Percentiles rank a stretch among this genome's conserved stretches.
phyloP scores from a whole-genome alignment of 1,284 basidiomycete species.

The Afroboletus lepidellus region DNA sequence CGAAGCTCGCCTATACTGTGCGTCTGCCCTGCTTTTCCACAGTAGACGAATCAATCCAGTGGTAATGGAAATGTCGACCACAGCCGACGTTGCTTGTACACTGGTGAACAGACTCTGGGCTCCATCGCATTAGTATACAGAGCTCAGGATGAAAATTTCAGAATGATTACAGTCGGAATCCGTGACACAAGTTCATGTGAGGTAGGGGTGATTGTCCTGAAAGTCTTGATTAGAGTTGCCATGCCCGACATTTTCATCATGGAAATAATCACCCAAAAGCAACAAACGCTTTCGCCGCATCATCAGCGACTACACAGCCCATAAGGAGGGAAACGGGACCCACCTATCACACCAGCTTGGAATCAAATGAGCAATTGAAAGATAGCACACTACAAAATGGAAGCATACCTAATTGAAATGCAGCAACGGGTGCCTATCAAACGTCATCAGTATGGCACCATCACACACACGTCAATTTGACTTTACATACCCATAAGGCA shows the following conservation, averaged over 20 bases:
- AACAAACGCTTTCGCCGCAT: constrained; percentile 11
- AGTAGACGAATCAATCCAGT: constrained; percentile 13
- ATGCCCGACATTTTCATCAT: too few relatives aligned
- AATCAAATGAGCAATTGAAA: neutral
- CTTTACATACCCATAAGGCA: constrained; percentile 21
- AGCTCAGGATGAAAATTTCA: neutral
- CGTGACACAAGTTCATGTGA: constrained; percentile 11
- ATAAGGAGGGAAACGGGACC: constrained; percentile 2
- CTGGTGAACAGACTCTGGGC: constrained; percentile 16
- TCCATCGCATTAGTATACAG: constrained; percentile 2
- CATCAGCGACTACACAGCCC: constrained; percentile 1
- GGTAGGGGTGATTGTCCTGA: constrained; percentile 18
- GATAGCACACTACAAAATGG: neutral
- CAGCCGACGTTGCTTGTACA: constrained; percentile 12
- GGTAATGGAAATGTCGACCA: constrained; percentile 21
- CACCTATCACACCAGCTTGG: constrained; percentile 17
- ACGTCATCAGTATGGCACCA: constrained; percentile 7
- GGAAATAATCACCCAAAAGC: constrained; percentile 13
- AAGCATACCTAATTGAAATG: constrained; percentile 19
- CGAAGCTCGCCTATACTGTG: constrained; percentile 12
- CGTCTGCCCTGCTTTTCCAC: constrained; percentile 19
- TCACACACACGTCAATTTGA: neutral
- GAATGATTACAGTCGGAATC: constrained; percentile 9
- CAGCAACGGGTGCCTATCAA: constrained; percentile 17
- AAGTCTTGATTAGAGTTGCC: constrained; percentile 3